These are phyloP conservation scores for Cercospora canescens DNA, from an alignment of 2,329 filamentous ascomycete genomes.

Conservation along the genomic window DNA sequence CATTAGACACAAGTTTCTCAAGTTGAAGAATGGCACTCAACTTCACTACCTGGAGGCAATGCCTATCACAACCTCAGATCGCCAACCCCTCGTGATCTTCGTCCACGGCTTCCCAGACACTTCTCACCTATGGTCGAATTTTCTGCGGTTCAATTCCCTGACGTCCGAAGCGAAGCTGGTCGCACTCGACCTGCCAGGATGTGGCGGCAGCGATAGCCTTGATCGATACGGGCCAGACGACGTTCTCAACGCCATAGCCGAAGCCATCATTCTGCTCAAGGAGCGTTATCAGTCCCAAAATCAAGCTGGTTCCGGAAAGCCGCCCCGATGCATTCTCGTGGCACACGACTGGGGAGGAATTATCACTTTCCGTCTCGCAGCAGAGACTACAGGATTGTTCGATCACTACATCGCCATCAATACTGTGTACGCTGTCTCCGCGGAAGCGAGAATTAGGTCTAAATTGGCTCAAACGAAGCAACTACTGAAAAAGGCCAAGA, in stretches of 20 bases:
- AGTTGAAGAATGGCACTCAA: conserved; percentile 49
- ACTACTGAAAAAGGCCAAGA: conserved; percentile 10
- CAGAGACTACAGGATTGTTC: conserved; percentile 57
- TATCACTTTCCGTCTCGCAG: conserved; percentile 56
- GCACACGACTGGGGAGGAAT: conserved; percentile 51
- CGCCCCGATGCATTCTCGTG: conserved; percentile 43
- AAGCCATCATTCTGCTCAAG: conserved; percentile 55
- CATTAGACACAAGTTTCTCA: conserved; percentile 54
- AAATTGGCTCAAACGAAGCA: conserved; percentile 8
- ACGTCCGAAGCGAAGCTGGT: conserved; percentile 48
- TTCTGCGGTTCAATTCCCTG: conserved; percentile 44
- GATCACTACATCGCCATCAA: conserved; percentile 58
- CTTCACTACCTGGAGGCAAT: conserved; percentile 53
- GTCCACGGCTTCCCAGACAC: conserved; percentile 57
- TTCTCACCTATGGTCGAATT: conserved; percentile 54
- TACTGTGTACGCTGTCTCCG: conserved; percentile 42
- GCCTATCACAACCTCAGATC: background rate
- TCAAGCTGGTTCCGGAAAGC: background rate
- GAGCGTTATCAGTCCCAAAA: conserved; percentile 40
- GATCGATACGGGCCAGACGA: conserved; percentile 51
- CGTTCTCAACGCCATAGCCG: conserved; percentile 54
- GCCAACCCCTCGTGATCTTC: conserved; percentile 18
- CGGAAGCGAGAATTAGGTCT: conserved; percentile 12
- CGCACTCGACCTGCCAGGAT: conserved; percentile 60
- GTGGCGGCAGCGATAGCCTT: conserved; percentile 58